Evolutionary conservation across 2,329 filamentous ascomycete genomes (phyloP), one percentile per base, ranked within the genome.

Genomic region (Macroventuria anomochaeta): DNA sequence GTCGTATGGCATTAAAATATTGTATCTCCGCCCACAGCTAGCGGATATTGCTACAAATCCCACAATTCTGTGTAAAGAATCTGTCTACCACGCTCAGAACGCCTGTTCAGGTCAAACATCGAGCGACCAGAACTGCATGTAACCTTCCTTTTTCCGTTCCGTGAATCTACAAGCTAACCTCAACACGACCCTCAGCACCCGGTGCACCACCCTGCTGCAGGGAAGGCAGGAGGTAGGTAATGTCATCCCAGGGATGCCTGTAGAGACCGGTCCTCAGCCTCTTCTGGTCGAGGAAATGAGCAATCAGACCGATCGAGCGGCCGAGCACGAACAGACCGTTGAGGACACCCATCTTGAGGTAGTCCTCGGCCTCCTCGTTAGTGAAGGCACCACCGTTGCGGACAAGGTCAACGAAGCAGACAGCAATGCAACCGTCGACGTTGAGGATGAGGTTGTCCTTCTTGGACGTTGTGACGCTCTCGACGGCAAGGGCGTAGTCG

Each of bases 391-490:
- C 95, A 77, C 93, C 96, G 86, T 96, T 96, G 80, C 95, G 91
- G 80, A 99, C 84, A 61, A 99, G 84, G 74, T 99, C 95, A 64
- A 99, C 93, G 75, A 99, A 99, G 88, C 93, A 97, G 76, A 99
- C 95, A 65, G 95, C 95, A 73, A 99, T 90, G 78, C 91, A 96
- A 71, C 95, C 95, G 75, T 97, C 95, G 55, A 99, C 95, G 84
- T 99, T 99, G 73, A 99, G 88, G 71, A 99, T 99, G 68, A 99
- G 87, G 85, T 97, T 99, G 83, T 99, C 95, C 86, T 99, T 99
- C 90, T 99, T 99, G 64, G 92, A 97, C 43, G 95, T 99, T 50
- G 95, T 99, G 63, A 99, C 95, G 10, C 90, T 90, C 86, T 99
- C 95, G 66, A 99, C 95, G 39, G 95, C 95, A 74, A 99, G 87